Base-by-base conservation (phyloP, 768 basidiomycete genomes). In the Cyclocybe aegerita region DNA sequence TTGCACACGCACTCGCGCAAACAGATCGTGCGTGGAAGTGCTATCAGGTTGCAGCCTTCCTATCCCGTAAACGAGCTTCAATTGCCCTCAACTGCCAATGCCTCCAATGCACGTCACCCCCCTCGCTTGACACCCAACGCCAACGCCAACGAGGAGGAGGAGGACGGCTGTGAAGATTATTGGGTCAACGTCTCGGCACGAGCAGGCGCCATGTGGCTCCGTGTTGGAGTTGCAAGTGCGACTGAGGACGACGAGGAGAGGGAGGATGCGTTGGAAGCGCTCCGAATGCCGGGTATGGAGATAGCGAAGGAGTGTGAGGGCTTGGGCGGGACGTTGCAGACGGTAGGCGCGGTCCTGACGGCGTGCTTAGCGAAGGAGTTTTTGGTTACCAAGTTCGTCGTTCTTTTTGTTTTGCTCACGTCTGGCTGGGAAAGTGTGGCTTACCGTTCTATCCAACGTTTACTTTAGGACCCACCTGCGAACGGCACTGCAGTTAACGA, bases 1-100 rank as follows among this genome's bases (percentile, higher is more conserved):
- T 91, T 23, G 83, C 86, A 4, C 89, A 92, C 61, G 80, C 86
- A 1, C 66, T 80, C 4, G 80, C 81, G 1, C 71, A 79, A 7
- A 62, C 69, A 0, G 70, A 73, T 9, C 74, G 80, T 2, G 89
- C 90, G 12, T 57, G 73, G 42, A 70, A 74, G 34, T 86, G 84
- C 49, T 92, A 90, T 63, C 73, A 71, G 37, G 76, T 85, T 4
- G 85, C 88, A 3, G 80, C 79, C 4, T 65, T 71, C 42, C 66
- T 88, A 10, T 68, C 68, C 4, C 52, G 64, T 11, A 57, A 44
- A 16, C 54, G 60, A 32, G 37, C 43, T 12, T 11, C 23, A n/a
- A 2, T 12, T 35, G 32, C 16, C 46, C 9, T 46, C 15, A n/a
- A n/a, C n/a, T n/a, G n/a, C n/a, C n/a, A n/a, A 4, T 30, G 32